These are phyloP conservation scores for Diacronema lutheri DNA, from an alignment of 78 protist species.

Conservation along the genomic window DNA sequence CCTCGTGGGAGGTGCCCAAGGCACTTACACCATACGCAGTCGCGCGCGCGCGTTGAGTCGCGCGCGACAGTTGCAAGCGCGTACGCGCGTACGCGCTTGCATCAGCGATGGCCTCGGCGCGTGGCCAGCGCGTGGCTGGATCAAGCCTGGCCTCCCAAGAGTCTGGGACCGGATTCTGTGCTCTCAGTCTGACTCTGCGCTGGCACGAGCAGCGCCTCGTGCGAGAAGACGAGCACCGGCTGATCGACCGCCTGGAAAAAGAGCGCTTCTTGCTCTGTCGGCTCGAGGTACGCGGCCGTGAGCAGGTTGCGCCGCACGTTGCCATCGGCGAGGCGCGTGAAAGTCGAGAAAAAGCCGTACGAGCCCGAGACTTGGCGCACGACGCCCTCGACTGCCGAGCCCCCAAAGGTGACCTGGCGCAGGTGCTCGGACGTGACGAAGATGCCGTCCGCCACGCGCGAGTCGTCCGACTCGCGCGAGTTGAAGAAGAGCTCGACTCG, in stretches of 20 bases:
- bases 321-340: neutral
- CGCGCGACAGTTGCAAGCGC: no score
- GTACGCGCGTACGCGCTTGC: no score
- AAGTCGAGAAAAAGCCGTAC: neutral
- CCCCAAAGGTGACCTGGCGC: neutral
- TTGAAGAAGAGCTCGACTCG: conserved; percentile 1
- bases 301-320: neutral
- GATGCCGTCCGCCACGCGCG: no score
- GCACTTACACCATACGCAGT: no score
- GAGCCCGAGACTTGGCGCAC: neutral
- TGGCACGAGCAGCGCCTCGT: no score
- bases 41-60: no score
- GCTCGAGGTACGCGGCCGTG: neutral
- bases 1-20: no score
- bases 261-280: neutral
- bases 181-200: no score
- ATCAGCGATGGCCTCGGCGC: no score
- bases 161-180: no score
- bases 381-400: neutral
- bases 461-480: neutral
- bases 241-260: neutral
- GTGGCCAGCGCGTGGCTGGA: no score
- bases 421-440: neutral
- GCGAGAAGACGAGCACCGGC: neutral
- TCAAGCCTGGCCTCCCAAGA: no score